A percentile compares a stretch with the other conserved stretches of the same genome.
Conservation (phyloP, 768 basidiomycete species). For the Lentinula sp. region DNA sequence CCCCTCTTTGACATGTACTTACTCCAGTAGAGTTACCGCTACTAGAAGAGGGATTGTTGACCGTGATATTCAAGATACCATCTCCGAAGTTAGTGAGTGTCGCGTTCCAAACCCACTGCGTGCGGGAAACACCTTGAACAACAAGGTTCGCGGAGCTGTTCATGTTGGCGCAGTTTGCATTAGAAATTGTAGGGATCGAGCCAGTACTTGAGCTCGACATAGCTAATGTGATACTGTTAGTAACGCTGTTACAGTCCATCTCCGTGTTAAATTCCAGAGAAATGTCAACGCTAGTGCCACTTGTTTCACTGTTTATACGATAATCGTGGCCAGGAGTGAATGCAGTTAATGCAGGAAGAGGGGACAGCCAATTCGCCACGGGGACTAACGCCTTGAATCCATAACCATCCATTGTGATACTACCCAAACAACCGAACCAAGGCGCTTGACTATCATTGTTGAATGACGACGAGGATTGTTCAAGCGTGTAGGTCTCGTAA, state of each 20-base stretch:
- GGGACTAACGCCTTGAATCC: constrained; percentile 85
- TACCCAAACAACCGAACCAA: constrained; percentile 68
- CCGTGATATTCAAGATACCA: constrained; percentile 71
- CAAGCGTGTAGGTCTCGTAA: constrained; percentile 69
- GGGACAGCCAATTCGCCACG: constrained; percentile 54
- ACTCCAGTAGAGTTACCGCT: constrained; percentile 51
- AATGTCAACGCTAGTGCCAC: constrained; percentile 60
- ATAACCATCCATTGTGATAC: constrained; percentile 63
- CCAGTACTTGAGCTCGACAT: constrained; percentile 66
- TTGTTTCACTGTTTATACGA: constrained; percentile 48
- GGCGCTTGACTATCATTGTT: constrained; percentile 52
- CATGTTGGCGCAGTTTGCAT: constrained; percentile 43
- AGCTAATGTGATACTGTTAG: constrained; percentile 55
- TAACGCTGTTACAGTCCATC: constrained; percentile 77
- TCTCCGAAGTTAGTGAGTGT: constrained; percentile 74
- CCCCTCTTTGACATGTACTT: constrained; percentile 19
- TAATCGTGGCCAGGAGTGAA: constrained; percentile 87
- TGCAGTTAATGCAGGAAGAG: constrained; percentile 70
- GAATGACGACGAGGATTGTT: constrained; percentile 61
- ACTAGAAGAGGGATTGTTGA: constrained; percentile 49
- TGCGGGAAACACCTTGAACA: constrained; percentile 50
- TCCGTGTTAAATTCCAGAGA: constrained; percentile 69
- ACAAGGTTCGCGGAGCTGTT: constrained; percentile 40
- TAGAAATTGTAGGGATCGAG: constrained; percentile 42
- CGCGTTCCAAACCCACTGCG: constrained; percentile 68